phyloP scores from a whole-genome alignment of 306 rosid genomes.

The Delonix regia region DNA sequence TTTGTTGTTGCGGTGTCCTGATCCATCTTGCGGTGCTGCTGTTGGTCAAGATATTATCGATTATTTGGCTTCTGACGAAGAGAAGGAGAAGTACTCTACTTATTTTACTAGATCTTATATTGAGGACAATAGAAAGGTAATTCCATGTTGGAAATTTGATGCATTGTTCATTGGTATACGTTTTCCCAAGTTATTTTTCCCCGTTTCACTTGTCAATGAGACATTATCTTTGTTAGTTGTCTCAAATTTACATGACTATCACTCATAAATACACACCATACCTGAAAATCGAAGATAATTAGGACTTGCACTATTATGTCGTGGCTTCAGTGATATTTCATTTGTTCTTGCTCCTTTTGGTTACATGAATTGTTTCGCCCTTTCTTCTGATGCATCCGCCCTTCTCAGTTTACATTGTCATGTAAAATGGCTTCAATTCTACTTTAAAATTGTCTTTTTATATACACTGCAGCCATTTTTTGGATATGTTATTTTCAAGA shows the following conservation, averaged over 20 bases:
- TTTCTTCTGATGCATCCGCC: not conserved
- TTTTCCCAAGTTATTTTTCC: not conserved
- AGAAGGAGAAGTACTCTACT: slow-evolving; percentile 55
- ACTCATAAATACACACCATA: not conserved
- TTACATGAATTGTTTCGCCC: not conserved
- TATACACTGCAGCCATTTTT: not conserved
- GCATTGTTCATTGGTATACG: not conserved
- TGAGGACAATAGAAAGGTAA: slow-evolving; percentile 72
- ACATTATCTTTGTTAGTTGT: not conserved
- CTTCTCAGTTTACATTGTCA: too few species aligned
- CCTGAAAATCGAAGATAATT: not conserved
- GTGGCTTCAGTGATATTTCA: not conserved
- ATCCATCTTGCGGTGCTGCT: slow-evolving; percentile 68
- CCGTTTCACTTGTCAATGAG: not conserved
- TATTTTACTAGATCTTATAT: slow-evolving; percentile 66
- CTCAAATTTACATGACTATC: not conserved
- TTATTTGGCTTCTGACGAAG: slow-evolving; percentile 50
- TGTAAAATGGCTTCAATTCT: not conserved
- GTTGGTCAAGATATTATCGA: slow-evolving; percentile 66
- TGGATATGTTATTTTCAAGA: not conserved
- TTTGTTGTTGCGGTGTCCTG: slow-evolving; percentile 69
- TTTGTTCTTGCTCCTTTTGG: not conserved
- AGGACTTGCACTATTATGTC: not conserved
- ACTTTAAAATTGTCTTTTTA: not conserved
- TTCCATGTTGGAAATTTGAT: not conserved